Evolutionary conservation across 2,329 filamentous ascomycete species (phyloP).

Genomic region (Diplodia sapinea): DNA sequence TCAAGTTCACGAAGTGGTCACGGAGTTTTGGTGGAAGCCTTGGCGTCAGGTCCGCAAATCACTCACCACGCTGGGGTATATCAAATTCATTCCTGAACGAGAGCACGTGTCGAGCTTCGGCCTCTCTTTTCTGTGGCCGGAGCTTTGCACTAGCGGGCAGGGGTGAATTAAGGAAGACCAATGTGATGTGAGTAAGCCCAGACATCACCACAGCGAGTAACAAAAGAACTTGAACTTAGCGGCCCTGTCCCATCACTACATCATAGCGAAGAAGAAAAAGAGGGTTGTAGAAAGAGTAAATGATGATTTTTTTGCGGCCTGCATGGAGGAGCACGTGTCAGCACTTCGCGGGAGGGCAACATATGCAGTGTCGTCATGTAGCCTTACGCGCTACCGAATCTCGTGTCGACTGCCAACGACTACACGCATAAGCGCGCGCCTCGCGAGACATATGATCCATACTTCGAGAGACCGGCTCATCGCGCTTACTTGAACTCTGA

Average conservation of each 20-base stretch:
- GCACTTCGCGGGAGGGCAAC: not conserved
- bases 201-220: too few species aligned
- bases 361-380: too few species aligned
- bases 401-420: not conserved
- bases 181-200: too few species aligned
- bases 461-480: not conserved
- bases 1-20: not conserved
- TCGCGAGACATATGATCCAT: not conserved
- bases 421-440: not conserved
- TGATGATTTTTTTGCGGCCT: too few species aligned
- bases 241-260: too few species aligned
- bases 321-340: not conserved
- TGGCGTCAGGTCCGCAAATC: not conserved
- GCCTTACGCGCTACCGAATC: too few species aligned
- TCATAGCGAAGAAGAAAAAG: too few species aligned
- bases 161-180: too few species aligned
- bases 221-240: too few species aligned
- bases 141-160: not conserved
- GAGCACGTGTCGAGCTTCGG: not conserved
- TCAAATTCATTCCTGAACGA: not conserved
- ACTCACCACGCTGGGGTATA: not conserved
- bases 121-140: not conserved
- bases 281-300: too few species aligned
- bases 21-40: not conserved
- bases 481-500: not conserved